Evolutionary conservation across 176 grass and related monocot genomes (phyloP), one percentile per base, ranked within the genome.

Genomic region (Lolium perenne): DNA sequence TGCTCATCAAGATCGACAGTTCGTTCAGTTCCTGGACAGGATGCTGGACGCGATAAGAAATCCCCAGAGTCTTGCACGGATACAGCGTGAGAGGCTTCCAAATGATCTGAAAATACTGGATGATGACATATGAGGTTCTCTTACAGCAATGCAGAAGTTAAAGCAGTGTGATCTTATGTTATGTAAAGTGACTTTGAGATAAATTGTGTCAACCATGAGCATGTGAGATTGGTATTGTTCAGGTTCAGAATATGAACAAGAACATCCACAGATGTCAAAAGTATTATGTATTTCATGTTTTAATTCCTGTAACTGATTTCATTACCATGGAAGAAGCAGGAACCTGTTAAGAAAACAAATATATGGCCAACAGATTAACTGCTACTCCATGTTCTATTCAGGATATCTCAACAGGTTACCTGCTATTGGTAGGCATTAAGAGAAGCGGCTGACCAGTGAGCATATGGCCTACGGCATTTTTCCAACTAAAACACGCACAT

Each of bases 11-110:
- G 85, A 91, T 47, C 80, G 81, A 8, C 57, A 41, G 38, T 91
- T 91, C 59, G 78, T 87, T 75, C 57, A 87, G 55, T 87, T 91
- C 75, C 57, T 91, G 48, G 85, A 91, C 15, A 83, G 89, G 75
- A 91, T 91, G 89, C 80, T 91, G 74, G 84, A 91, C 10, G 89
- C 89, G 0, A 87, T 50, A 66, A 83, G 58, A 17, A 84, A 91
- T 75, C 89, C 89, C 65, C 84, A 87, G 12, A 90, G 58, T 29
- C 84, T 91, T 40, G 89, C 57, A 21, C 74, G 16, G 23, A 83
- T 87, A 23, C 80, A 83, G 60, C 80, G 80, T 20, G 38, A 82
- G 49, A 83, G 45, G 38, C 67, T 84, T 59, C 75, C 80, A 20
- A 74, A 66, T 51, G 75, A 78, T 18, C 67, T 83, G 38, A 83